Base-by-base conservation (phyloP, 495 filamentous ascomycete species). In the Massariosphaeria phaeospora region DNA sequence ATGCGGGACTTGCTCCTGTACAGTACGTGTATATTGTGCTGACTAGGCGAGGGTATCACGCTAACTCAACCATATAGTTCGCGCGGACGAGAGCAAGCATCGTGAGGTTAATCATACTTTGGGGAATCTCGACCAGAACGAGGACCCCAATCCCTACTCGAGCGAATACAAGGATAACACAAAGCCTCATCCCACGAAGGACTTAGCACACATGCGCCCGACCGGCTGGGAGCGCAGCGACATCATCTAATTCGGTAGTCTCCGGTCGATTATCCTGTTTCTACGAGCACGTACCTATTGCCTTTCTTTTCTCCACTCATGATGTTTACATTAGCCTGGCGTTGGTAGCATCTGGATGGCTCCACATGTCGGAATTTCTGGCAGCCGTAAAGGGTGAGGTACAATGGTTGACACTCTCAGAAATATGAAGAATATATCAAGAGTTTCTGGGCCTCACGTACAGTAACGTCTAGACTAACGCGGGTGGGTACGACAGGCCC, bases 31-130 rank as follows among this genome's bases (percentile, higher is more conserved):
- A 49, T 8, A 18, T n/a, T 2, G 15, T 3, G 13, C 25, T 30
- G 12, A 2, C 3, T 47, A 26, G 25, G 12, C n/a, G 3, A 38
- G 4, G 30, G 7, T 15, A 9, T 2, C 17, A 13, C 20, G 33
- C 52, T 48, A 41, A 55, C 24, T 2, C 26, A n/a, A 17, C 10
- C 15, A 11, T 26, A 27, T 24, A 58, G 55, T 98, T 52, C 80
- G 94, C 4, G 90, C 90, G 0, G 93, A 98, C 65, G 93, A 98
- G 71, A 86, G 89, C n/a, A 93, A 91, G 69, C 93, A 98, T 67
- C 76, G 93, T 15, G 94, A 96, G 69, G 94, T 97, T 51, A 98
- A 98, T 69, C 93, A 98, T 65, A 97, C 93, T 0, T 70, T 98
- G 41, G 81, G 84, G 31, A 96, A 96, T 63, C 69, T 97, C 30